Evolutionary conservation across 768 basidiomycete genomes (phyloP).

Genomic region (Suillus subalutaceus): DNA sequence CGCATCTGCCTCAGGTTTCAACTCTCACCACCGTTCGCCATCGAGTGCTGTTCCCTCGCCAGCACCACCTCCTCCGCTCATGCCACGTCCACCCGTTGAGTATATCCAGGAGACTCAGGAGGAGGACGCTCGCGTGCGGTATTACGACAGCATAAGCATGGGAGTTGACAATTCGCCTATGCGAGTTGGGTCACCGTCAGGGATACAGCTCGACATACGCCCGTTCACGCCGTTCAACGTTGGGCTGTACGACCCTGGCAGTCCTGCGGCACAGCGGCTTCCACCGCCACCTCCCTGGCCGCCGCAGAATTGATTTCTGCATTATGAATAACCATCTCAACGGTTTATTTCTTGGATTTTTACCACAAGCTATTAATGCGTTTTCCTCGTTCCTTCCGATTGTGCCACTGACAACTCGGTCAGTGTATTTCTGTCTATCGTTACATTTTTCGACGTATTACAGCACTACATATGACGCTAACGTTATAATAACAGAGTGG

Average conservation of each 20-base stretch:
- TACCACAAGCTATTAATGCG: neutral
- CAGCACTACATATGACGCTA: slow-evolving; percentile 10
- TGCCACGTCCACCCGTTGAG: slow-evolving; percentile 75
- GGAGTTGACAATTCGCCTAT: slow-evolving; percentile 34
- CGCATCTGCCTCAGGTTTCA: slow-evolving; percentile 23
- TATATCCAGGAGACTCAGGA: slow-evolving; percentile 84
- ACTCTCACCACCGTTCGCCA: slow-evolving; percentile 16
- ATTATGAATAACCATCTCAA: neutral
- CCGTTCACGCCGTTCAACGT: slow-evolving; percentile 53
- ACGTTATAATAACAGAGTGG: slow-evolving; percentile 6
- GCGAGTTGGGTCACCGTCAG: slow-evolving; percentile 18
- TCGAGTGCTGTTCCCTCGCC: slow-evolving; percentile 10
- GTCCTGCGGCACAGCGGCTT: slow-evolving; percentile 11
- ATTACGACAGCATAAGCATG: slow-evolving; percentile 26
- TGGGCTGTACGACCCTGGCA: slow-evolving; percentile 31
- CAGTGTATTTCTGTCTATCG: slow-evolving; percentile 1
- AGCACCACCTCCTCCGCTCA: slow-evolving; percentile 59
- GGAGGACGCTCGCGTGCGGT: slow-evolving; percentile 63
- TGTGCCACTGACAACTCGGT: neutral
- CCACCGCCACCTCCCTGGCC: slow-evolving; percentile 18
- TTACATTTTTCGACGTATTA: slow-evolving; percentile 10
- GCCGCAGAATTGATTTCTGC: slow-evolving; percentile 4
- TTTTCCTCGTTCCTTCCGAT: neutral
- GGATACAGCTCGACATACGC: slow-evolving; percentile 37
- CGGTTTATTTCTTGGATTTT: neutral